Conservation (phyloP, 306 rosid genomes). For the Mucuna pruriens region DNA sequence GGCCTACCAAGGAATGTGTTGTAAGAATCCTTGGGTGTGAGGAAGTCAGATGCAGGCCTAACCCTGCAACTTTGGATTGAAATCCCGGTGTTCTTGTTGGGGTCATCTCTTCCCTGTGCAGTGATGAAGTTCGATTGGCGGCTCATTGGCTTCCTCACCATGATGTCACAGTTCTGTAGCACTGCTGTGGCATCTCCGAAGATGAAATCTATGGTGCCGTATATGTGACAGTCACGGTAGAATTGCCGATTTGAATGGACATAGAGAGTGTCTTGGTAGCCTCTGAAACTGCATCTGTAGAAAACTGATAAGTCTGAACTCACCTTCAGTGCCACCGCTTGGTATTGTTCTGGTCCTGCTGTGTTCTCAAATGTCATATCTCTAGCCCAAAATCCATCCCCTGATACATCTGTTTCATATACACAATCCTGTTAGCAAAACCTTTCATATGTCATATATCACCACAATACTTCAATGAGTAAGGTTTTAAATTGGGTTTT, state of each 20-base stretch:
- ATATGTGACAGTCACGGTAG: constrained; percentile 62
- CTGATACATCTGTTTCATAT: constrained; percentile 55
- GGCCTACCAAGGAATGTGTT: constrained; percentile 70
- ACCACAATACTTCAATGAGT: too few relatives aligned
- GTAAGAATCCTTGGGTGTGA: not conserved
- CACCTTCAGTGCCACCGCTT: constrained; percentile 68
- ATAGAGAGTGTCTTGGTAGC: constrained; percentile 75
- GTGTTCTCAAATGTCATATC: constrained; percentile 80
- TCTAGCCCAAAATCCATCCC: constrained; percentile 84
- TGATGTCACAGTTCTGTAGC: constrained; percentile 70
- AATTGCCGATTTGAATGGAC: constrained; percentile 68
- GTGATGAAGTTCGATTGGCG: constrained; percentile 68
- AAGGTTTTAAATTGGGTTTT: too few relatives aligned
- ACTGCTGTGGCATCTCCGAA: constrained; percentile 60
- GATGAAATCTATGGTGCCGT: constrained; percentile 64
- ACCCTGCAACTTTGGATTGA: constrained; percentile 48
- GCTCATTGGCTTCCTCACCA: constrained; percentile 55
- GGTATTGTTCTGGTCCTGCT: constrained; percentile 66
- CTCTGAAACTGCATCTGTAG: constrained; percentile 64
- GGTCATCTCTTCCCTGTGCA: constrained; percentile 60
- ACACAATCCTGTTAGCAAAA: not conserved
- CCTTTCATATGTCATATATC: too few relatives aligned
- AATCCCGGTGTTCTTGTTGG: constrained; percentile 47
- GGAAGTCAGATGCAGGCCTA: constrained; percentile 32
- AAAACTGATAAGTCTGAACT: constrained; percentile 61